Percentiles rank a stretch among this genome's conserved stretches.
These are phyloP conservation scores for Penicillium nucicola DNA, from an alignment of 495 filamentous ascomycete genomes.

Conservation along the genomic window DNA sequence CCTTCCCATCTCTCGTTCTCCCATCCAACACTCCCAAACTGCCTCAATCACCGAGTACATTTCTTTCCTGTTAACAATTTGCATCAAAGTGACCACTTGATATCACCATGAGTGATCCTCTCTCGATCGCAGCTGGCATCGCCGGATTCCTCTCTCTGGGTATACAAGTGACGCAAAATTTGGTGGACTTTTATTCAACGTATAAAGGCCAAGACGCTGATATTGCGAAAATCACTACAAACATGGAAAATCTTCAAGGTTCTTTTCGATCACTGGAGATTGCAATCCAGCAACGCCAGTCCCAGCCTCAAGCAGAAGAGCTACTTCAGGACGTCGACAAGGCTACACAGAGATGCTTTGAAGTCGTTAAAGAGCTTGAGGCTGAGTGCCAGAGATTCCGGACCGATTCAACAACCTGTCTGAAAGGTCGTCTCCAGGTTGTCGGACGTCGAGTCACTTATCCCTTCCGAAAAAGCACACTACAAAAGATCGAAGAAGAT, in stretches of 20 bases:
- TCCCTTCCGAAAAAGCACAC: slow-evolving; percentile 29
- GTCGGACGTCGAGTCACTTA: slow-evolving; percentile 21
- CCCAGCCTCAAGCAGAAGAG: slow-evolving; percentile 15
- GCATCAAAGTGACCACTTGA: no score
- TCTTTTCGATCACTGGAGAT: slow-evolving; percentile 16
- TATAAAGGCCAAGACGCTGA: slow-evolving; percentile 19
- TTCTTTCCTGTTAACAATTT: no score
- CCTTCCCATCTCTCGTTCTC: no score
- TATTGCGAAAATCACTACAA: slow-evolving; percentile 8
- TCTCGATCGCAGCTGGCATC: slow-evolving; percentile 26
- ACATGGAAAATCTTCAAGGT: slow-evolving; percentile 14
- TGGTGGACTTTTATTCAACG: slow-evolving; percentile 24
- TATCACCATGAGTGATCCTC: slow-evolving; percentile 24
- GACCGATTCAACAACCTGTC: background rate
- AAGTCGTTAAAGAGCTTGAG: slow-evolving; percentile 28
- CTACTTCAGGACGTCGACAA: slow-evolving; percentile 21
- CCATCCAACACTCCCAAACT: no score
- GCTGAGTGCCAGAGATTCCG: slow-evolving; percentile 21
- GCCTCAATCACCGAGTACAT: no score
- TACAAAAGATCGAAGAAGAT: slow-evolving; percentile 31
- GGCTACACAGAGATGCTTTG: slow-evolving; percentile 17
- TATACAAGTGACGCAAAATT: slow-evolving; percentile 23
- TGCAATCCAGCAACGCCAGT: slow-evolving; percentile 16
- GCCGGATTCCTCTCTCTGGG: slow-evolving; percentile 28
- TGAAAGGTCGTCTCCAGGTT: slow-evolving; percentile 11